Conservation (phyloP, 2,329 filamentous ascomycete genomes). For the Taxawa tesnikishii region DNA sequence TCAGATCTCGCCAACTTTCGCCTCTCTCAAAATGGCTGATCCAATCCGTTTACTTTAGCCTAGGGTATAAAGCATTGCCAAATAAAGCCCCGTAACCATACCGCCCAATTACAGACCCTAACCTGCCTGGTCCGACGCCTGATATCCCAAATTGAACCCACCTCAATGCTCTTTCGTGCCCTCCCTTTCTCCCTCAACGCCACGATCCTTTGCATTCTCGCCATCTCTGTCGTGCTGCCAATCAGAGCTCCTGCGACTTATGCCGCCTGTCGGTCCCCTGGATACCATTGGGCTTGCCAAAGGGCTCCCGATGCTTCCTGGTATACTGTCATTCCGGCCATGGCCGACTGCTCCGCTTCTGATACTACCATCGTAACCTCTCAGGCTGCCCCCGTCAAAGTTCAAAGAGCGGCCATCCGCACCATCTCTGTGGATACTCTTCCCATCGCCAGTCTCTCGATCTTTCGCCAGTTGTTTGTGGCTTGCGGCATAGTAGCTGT, state of each 20-base stretch:
- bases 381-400: conserved; percentile 30
- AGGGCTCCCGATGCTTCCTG: conserved; percentile 60
- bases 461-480: conserved; percentile 7
- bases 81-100: too few species aligned
- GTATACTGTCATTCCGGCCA: conserved; percentile 68
- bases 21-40: too few species aligned
- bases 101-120: too few species aligned
- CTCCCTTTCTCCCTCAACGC: too few species aligned
- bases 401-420: conserved; percentile 9
- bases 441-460: not conserved
- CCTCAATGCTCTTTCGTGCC: too few species aligned
- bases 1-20: too few species aligned
- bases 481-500: conserved; percentile 60
- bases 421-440: conserved; percentile 1
- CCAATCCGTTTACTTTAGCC: too few species aligned
- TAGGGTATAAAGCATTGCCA: too few species aligned
- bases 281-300: conserved; percentile 41
- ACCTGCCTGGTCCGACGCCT: too few species aligned
- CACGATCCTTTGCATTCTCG: too few species aligned
- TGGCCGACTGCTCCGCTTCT: conserved; percentile 69
- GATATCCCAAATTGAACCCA: too few species aligned
- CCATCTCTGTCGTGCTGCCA: not conserved
- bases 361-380: conserved; percentile 71
- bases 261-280: conserved; percentile 13
- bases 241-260: not conserved